phyloP scores from a whole-genome alignment of 2,329 filamentous ascomycete species.

The Didymellaceae sp. region DNA sequence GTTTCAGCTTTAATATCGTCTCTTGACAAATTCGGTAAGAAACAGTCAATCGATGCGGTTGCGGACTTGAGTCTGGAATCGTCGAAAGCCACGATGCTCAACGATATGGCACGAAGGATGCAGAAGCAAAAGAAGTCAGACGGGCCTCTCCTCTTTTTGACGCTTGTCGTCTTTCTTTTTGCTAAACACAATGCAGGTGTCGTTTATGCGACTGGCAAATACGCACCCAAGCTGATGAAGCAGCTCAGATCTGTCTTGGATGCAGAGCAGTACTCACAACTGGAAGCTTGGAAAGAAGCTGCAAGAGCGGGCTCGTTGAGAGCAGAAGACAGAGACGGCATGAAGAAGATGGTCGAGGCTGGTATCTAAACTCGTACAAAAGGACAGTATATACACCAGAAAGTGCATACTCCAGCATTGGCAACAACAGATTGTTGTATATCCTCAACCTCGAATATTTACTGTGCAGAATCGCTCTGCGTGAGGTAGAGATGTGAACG shows the following conservation, averaged over 20 bases:
- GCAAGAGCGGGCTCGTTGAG: slow-evolving; percentile 43
- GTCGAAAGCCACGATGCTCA: slow-evolving; percentile 36
- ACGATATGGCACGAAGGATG: slow-evolving; percentile 44
- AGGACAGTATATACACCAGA: neutral
- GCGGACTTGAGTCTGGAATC: slow-evolving; percentile 13
- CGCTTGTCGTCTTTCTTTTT: slow-evolving; percentile 42
- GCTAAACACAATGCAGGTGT: slow-evolving; percentile 41
- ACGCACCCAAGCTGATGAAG: slow-evolving; percentile 50
- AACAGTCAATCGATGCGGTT: slow-evolving; percentile 34
- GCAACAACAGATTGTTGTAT: too few relatives aligned
- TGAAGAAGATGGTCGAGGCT: slow-evolving; percentile 40
- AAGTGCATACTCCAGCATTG: neutral
- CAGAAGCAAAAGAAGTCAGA: slow-evolving; percentile 44
- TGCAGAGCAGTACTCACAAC: slow-evolving; percentile 32
- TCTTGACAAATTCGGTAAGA: slow-evolving; percentile 44
- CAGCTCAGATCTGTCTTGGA: slow-evolving; percentile 35
- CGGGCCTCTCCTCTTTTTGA: slow-evolving; percentile 48
- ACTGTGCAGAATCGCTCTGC: neutral
- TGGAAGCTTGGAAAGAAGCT: slow-evolving; percentile 48
- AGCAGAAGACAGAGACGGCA: slow-evolving; percentile 41
- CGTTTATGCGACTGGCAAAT: slow-evolving; percentile 51
- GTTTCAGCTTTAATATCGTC: slow-evolving; percentile 17
- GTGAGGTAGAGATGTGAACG: too few relatives aligned
- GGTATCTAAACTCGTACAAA: neutral
- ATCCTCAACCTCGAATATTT: too few relatives aligned